Base-by-base conservation (phyloP, 495 filamentous ascomycete species). In the Pyronema omphalodes region DNA sequence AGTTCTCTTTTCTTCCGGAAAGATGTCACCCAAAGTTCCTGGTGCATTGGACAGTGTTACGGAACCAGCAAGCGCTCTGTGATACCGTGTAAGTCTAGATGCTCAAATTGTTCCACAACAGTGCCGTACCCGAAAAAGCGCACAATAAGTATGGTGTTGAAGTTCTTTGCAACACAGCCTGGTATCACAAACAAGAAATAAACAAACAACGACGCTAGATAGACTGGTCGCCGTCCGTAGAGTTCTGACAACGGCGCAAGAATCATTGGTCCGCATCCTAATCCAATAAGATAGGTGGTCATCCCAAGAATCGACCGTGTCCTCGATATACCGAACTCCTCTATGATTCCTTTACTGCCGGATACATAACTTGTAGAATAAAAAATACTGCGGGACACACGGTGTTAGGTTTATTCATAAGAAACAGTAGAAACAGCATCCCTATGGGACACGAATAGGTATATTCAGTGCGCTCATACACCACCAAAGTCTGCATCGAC, bases 331-430 rank as follows among this genome's bases (percentile, higher is more conserved):
- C 71, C 62, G 62, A 86, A 93, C 51, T 84, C 76, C 14, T 72
- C 64, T 67, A 79, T 77, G 64, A 93, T 73, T 0, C 80, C 77
- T 0, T 77, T 70, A 18, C 78, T 74, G 34, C 77, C 79, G 0
- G 81, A 76, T 12, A 84, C 84, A 67, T 88, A 93, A 54, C 79
- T 83, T 2, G 88, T 93, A 11, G 79, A 84, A 66, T 89, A 91
- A n/a, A 93, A 68, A 19, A 94, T 82, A 33, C 75, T 76, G 53
- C 7, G 29, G 11, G 15, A 41, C 39, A 41, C 39, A 41, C 39
- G 11, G 11, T 29, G 23, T 29, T 29, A 29, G 23, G 40, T 34
- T n/a, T n/a, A 1, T 29, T 29, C 23, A 29, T 5, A 29, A 29
- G 1, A 29, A 29, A 29, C 23, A 29, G 23, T 29, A 29, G 5